phyloP scores from a whole-genome alignment of 176 grass and related monocot species.

The Juncus inflexus region DNA sequence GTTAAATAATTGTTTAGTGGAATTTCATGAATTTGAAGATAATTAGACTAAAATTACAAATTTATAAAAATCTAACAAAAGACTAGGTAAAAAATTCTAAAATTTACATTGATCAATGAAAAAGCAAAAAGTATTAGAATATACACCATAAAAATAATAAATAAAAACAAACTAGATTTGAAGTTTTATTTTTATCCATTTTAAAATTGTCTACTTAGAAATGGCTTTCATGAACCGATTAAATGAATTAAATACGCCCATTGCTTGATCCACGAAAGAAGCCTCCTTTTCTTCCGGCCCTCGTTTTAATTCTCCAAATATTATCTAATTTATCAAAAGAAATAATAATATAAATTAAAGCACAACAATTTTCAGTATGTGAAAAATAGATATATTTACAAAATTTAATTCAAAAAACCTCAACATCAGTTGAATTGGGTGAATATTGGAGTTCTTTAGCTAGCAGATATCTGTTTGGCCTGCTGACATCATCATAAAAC shows the following conservation, averaged over 20 bases:
- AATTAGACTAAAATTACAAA: no score
- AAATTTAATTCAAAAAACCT: slow-evolving; percentile 39
- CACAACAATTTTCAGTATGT: not conserved
- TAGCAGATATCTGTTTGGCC: slow-evolving; percentile 81
- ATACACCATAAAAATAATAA: no score
- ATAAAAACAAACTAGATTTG: no score
- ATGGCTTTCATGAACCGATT: slow-evolving; percentile 76
- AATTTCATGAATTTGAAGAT: no score
- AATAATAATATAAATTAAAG: slow-evolving; percentile 9
- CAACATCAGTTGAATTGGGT: slow-evolving; percentile 78
- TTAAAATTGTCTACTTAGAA: slow-evolving; percentile 46
- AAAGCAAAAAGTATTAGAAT: no score
- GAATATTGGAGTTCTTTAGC: slow-evolving; percentile 56
- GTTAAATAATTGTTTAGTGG: not conserved
- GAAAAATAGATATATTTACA: not conserved
- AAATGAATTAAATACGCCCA: slow-evolving; percentile 61
- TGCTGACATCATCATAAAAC: slow-evolving; percentile 74
- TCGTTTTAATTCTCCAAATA: slow-evolving; percentile 56
- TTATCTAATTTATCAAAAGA: slow-evolving; percentile 48
- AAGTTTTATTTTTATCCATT: no score
- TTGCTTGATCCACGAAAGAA: slow-evolving; percentile 67
- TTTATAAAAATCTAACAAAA: no score
- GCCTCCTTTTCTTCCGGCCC: slow-evolving; percentile 47
- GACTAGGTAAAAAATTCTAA: no score
- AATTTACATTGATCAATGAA: no score